Percentiles rank a stretch among this genome's conserved stretches.
Evolutionary conservation across 768 basidiomycete species (phyloP).

Genomic region (Gymnopilus dilepis): DNA sequence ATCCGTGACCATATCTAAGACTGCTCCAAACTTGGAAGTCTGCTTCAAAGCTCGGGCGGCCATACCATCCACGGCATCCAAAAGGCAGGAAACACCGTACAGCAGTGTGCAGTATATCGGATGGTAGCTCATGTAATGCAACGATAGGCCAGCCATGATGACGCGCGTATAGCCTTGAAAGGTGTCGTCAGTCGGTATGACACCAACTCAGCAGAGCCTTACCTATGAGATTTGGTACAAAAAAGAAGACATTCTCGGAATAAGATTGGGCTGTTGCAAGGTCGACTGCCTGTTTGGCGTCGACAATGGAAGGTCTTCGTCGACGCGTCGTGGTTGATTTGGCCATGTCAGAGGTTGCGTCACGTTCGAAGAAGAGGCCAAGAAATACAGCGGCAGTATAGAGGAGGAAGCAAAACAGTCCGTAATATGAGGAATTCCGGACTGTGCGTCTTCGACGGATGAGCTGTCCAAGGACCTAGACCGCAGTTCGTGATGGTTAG

Average conservation of each 20-base stretch:
- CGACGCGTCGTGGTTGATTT: constrained; percentile 43
- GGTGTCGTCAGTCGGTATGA: constrained; percentile 18
- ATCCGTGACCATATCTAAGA: constrained; percentile 99
- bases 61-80: constrained; percentile 95
- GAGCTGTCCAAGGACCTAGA: neutral
- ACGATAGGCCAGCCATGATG: constrained; percentile 85
- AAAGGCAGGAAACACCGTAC: constrained; percentile 88
- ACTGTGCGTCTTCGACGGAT: neutral
- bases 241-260: constrained; percentile 96
- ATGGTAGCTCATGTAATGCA: constrained; percentile 94
- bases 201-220: constrained; percentile 32
- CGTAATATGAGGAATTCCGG: neutral
- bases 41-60: constrained; percentile 89
- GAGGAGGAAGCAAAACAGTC: neutral
- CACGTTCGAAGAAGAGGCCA: neutral
- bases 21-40: constrained; percentile 96
- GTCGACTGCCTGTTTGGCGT: constrained; percentile 86
- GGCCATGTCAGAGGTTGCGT: constrained; percentile 31
- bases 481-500: constrained; percentile 13
- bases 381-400: neutral
- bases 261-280: constrained; percentile 86
- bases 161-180: constrained; percentile 80
- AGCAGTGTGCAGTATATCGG: constrained; percentile 90
- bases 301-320: constrained; percentile 65
- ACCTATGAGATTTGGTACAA: constrained; percentile 97